A percentile compares a stretch with the other conserved stretches of the same genome.
These are phyloP conservation scores for Pluteus cervinus DNA, from an alignment of 768 basidiomycete genomes.

Conservation along the genomic window DNA sequence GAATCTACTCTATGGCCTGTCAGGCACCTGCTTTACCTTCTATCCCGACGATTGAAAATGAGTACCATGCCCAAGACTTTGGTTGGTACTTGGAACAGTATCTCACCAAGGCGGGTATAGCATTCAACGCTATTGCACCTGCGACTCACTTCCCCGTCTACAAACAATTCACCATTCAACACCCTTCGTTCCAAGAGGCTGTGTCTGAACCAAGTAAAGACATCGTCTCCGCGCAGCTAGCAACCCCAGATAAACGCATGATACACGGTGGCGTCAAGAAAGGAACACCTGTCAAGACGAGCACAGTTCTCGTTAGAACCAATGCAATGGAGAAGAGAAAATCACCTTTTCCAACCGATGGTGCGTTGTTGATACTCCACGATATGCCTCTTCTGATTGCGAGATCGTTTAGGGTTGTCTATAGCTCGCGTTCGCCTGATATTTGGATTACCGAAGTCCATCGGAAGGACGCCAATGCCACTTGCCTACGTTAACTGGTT, in stretches of 20 bases:
- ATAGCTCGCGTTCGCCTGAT: slow-evolving; percentile 21
- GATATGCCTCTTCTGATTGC: neutral
- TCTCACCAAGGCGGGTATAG: too few species aligned
- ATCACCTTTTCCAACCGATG: too few species aligned
- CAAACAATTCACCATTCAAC: slow-evolving; percentile 10
- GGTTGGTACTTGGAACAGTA: too few species aligned
- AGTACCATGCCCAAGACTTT: slow-evolving; percentile 10
- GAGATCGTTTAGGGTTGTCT: slow-evolving; percentile 12
- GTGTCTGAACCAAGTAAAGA: slow-evolving; percentile 4
- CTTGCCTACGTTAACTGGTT: too few species aligned
- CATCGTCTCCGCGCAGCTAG: slow-evolving; percentile 10
- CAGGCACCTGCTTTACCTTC: slow-evolving; percentile 4
- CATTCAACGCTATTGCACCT: slow-evolving; percentile 6
- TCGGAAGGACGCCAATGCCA: too few species aligned
- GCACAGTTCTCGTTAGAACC: slow-evolving; percentile 19
- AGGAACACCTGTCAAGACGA: slow-evolving; percentile 12
- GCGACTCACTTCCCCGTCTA: slow-evolving; percentile 17
- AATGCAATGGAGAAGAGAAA: too few species aligned
- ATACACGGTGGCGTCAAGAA: slow-evolving; percentile 12
- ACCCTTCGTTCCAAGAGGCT: slow-evolving; percentile 14
- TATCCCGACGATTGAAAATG: neutral
- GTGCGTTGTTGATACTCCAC: slow-evolving; percentile 1
- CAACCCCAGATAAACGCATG: neutral
- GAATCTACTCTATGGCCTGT: slow-evolving; percentile 11
- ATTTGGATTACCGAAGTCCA: slow-evolving; percentile 18